Conservation (phyloP, 495 filamentous ascomycete species). For the Staphylotrichum longicolle region DNA sequence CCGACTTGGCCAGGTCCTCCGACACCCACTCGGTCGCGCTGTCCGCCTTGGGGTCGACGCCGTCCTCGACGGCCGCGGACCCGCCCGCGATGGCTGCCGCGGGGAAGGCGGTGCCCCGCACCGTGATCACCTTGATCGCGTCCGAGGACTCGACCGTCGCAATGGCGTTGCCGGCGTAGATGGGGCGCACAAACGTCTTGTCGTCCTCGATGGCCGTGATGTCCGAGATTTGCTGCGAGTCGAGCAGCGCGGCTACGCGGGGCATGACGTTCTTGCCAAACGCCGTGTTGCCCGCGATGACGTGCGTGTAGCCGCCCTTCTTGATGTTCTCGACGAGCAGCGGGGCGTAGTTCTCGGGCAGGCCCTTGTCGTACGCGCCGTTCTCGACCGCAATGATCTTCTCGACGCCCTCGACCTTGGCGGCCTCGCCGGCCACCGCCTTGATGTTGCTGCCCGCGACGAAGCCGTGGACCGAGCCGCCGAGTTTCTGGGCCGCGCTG, state of each 20-base stretch:
- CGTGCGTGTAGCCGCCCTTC: conserved; percentile 86
- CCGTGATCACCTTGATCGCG: conserved; percentile 81
- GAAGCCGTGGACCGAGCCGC: conserved; percentile 81
- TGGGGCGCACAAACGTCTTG: conserved; percentile 93
- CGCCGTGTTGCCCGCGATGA: conserved; percentile 86
- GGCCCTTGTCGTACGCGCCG: conserved; percentile 86
- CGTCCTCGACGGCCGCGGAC: conserved; percentile 60
- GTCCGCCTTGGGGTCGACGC: conserved; percentile 69
- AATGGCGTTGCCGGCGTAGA: conserved; percentile 97
- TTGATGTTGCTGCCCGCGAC: conserved; percentile 81
- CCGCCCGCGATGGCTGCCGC: conserved; percentile 53
- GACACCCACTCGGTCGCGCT: conserved; percentile 82
- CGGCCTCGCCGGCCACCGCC: conserved; percentile 77
- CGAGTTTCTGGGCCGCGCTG: conserved; percentile 81
- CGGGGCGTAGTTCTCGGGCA: conserved; percentile 94
- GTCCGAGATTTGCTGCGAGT: conserved; percentile 90
- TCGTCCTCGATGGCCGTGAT: conserved; percentile 83
- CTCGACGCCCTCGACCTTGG: conserved; percentile 83
- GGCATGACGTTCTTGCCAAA: conserved; percentile 96
- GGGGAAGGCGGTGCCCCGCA: conserved; percentile 87
- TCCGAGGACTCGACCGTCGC: conserved; percentile 93
- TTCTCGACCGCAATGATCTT: conserved; percentile 90
- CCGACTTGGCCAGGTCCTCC: conserved; percentile 87
- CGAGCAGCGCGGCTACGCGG: conserved; percentile 90
- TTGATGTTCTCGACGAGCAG: conserved; percentile 94